Evolutionary conservation across 768 basidiomycete genomes (phyloP), one percentile per base, ranked within the genome.

Genomic region (Trametes maxima): DNA sequence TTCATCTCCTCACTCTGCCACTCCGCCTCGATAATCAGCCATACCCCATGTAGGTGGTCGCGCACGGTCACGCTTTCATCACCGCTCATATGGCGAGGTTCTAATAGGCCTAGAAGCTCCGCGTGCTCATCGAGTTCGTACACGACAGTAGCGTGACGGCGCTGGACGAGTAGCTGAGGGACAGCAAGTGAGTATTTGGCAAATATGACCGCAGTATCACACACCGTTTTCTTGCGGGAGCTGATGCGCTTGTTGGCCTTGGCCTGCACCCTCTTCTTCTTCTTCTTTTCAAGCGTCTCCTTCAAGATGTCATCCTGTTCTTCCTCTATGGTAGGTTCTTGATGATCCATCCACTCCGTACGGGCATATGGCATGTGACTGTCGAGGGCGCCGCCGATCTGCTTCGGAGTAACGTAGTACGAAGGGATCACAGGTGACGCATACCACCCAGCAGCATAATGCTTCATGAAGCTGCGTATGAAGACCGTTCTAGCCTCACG

Each of bases 1-100:
- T 52, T 52, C 24, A 52, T n/a, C 16, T 24, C 36, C 24, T 52
- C 36, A 37, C 51, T 52, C 33, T 52, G 51, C 51, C 51, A 52
- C 19, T 16, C 51, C 35, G 51, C 51, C 19, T 52, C 51, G 36
- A 52, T 40, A 37, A 52, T 52, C 36, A 37, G 21, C 24, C 17
- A 52, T 5, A 21, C 19, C 19, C 12, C 19, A 4, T 35, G 12
- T 21, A 52, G 51, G 10, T n/a, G n/a, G n/a, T 40, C 51, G 19
- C n/a, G 24, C 14, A 36, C 24, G 24, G 24, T 40, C 13, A 19
- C 19, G 17, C 24, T 14, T 37, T 52, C 51, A 22, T 52, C 51
- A 1, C 51, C 51, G 11, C 51, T 52, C 36, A 52, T 37, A 21
- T 52, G 51, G 21, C 36, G 21, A 22, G 39, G 21, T 5, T n/a